Evolutionary conservation across 1,284 basidiomycete species (phyloP).

Genomic region (Pterula multifida): DNA sequence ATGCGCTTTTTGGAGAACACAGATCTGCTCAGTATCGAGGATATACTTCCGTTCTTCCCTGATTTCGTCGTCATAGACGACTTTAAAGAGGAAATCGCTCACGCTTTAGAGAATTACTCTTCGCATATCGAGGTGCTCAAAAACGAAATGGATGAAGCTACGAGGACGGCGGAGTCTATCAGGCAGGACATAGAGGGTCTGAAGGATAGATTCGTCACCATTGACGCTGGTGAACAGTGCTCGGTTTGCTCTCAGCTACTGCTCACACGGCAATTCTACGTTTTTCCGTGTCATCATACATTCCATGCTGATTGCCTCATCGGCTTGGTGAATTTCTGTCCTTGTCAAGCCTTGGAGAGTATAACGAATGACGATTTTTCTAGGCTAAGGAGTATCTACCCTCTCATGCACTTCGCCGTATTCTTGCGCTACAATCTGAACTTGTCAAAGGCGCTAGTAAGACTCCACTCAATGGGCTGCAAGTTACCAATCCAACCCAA

Average conservation of each 20-base stretch:
- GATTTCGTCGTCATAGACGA: constrained; percentile 99
- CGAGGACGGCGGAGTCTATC: constrained; percentile 85
- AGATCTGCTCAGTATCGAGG: constrained; percentile 93
- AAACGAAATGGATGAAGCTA: constrained; percentile 93
- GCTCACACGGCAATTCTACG: constrained; percentile 88
- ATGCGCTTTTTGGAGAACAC: constrained; percentile 95
- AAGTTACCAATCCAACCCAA: constrained; percentile 10
- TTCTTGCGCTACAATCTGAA: constrained; percentile 76
- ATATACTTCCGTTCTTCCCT: constrained; percentile 98
- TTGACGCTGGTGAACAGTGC: constrained; percentile 84
- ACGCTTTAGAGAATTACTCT: constrained; percentile 90
- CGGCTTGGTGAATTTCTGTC: constrained; percentile 53
- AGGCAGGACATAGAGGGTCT: constrained; percentile 83
- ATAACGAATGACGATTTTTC: constrained; percentile 8
- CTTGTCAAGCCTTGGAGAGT: no score
- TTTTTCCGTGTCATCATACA: constrained; percentile 94
- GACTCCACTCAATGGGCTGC: constrained; percentile 15
- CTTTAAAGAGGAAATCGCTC: constrained; percentile 98
- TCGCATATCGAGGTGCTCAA: constrained; percentile 86
- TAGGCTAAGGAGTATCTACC: constrained; percentile 88
- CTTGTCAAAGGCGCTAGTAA: constrained; percentile 46
- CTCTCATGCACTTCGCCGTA: constrained; percentile 67
- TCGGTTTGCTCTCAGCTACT: constrained; percentile 68
- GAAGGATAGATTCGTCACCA: constrained; percentile 85
- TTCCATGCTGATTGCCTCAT: constrained; percentile 96